Evolutionary conservation across 768 basidiomycete species (phyloP).

Genomic region (Dendrothele bispora): DNA sequence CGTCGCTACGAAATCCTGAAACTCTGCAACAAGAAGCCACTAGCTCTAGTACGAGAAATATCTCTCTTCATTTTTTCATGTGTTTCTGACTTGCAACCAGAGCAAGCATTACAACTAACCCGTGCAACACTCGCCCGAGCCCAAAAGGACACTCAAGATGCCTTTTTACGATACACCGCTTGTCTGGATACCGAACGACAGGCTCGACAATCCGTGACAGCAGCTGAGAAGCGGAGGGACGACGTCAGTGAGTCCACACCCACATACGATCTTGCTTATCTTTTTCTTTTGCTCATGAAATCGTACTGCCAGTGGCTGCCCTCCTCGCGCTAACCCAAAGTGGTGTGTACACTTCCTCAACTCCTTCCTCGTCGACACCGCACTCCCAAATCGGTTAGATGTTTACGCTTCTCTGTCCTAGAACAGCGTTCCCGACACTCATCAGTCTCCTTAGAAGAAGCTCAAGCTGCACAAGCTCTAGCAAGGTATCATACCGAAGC

Average conservation of each 20-base stretch:
- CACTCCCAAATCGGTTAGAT: conserved; percentile 9
- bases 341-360: conserved; percentile 16
- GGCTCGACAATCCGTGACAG: conserved; percentile 60
- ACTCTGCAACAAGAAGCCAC: conserved; percentile 58
- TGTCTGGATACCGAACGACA: conserved; percentile 68
- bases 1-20: conserved; percentile 49
- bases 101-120: conserved; percentile 62
- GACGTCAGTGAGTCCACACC: conserved; percentile 47
- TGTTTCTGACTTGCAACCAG: conserved; percentile 29
- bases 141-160: conserved; percentile 71
- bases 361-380: conserved; percentile 14
- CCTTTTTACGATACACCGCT: conserved; percentile 66
- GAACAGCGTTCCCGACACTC: conserved; percentile 52
- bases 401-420: conserved; percentile 6
- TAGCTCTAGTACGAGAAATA: conserved; percentile 50
- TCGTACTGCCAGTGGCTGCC: conserved; percentile 38
- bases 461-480: conserved; percentile 34
- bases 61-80: conserved; percentile 6
- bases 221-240: conserved; percentile 71
- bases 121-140: conserved; percentile 61
- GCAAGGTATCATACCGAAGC: conserved; percentile 43
- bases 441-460: conserved; percentile 50
- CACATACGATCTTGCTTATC: conserved; percentile 9
- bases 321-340: conserved; percentile 48
- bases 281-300: conserved; percentile 15